Evolutionary conservation across 2,329 filamentous ascomycete genomes (phyloP).

Genomic region (Fonsecaea pugnacius): DNA sequence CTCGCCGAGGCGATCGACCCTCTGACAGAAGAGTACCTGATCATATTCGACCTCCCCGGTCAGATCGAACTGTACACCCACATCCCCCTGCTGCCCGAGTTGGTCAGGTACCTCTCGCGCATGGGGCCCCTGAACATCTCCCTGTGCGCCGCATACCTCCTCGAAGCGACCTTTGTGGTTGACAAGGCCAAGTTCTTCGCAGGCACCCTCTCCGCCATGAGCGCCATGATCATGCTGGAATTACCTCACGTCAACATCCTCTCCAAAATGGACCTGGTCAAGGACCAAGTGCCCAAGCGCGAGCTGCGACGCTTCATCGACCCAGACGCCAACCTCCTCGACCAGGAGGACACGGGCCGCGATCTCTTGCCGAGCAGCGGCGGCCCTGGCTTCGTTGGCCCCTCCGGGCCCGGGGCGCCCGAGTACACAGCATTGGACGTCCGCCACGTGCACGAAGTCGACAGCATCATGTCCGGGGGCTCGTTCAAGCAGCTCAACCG

Average conservation of each 20-base stretch:
- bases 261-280: constrained; percentile 97
- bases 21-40: constrained; percentile 91
- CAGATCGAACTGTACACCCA: constrained; percentile 99
- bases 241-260: constrained; percentile 95
- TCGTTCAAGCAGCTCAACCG: constrained; percentile 83
- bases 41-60: constrained; percentile 98
- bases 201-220: constrained; percentile 94
- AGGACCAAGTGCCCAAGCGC: constrained; percentile 82
- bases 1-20: constrained; percentile 81
- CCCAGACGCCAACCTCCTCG: constrained; percentile 78
- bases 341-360: constrained; percentile 71
- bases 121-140: constrained; percentile 83
- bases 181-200: constrained; percentile 98
- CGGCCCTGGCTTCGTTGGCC: background rate
- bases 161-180: constrained; percentile 93
- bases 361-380: constrained; percentile 42
- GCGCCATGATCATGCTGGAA: constrained; percentile 98
- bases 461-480: constrained; percentile 75
- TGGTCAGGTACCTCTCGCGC: constrained; percentile 80
- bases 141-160: constrained; percentile 89
- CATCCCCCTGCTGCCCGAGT: constrained; percentile 83
- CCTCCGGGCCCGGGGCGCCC: background rate
- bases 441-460: constrained; percentile 60
- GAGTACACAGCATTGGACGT: constrained; percentile 56
- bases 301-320: constrained; percentile 90